Percentiles rank a stretch among this genome's conserved stretches.
Evolutionary conservation across 495 filamentous ascomycete genomes (phyloP).

Genomic region (Wilcoxina mikolae): DNA sequence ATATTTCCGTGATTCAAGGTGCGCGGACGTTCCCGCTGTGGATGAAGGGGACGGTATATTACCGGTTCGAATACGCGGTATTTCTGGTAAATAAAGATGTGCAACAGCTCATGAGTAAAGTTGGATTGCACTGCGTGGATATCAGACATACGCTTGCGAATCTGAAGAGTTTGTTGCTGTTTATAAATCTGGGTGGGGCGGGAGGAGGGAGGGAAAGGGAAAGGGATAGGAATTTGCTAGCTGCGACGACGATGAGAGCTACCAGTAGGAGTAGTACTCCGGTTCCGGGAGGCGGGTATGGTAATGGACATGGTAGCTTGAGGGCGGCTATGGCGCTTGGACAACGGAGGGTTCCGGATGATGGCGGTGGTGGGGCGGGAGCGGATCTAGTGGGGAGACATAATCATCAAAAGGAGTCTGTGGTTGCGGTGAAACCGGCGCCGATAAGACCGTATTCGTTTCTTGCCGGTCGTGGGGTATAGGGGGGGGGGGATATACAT

Average conservation of each 20-base stretch:
- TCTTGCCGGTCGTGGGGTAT: not conserved
- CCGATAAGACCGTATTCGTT: not conserved
- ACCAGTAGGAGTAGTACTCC: not conserved
- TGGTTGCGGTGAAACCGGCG: not conserved
- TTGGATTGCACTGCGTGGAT: slow-evolving; percentile 64
- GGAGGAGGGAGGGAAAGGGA: not conserved
- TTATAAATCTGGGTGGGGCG: not conserved
- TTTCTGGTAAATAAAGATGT: slow-evolving; percentile 91
- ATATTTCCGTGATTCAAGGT: slow-evolving; percentile 36
- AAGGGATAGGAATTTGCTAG: too few relatives aligned
- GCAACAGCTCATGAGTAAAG: slow-evolving; percentile 62
- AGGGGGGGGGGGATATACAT: not conserved
- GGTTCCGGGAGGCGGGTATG: too few relatives aligned
- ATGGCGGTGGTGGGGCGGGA: too few relatives aligned
- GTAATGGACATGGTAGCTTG: too few relatives aligned
- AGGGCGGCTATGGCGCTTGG: too few relatives aligned
- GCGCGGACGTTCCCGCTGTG: slow-evolving; percentile 66
- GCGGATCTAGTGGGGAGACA: too few relatives aligned
- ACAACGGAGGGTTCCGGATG: too few relatives aligned
- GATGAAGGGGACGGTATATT: slow-evolving; percentile 57
- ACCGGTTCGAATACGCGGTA: slow-evolving; percentile 86
- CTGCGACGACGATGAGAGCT: not conserved
- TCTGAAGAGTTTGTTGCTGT: slow-evolving; percentile 57
- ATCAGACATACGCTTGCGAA: slow-evolving; percentile 85
- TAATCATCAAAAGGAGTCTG: not conserved